Evolutionary conservation across 2,329 filamentous ascomycete genomes (phyloP).

Genomic region (Neoscytalidium dimidiatum): DNA sequence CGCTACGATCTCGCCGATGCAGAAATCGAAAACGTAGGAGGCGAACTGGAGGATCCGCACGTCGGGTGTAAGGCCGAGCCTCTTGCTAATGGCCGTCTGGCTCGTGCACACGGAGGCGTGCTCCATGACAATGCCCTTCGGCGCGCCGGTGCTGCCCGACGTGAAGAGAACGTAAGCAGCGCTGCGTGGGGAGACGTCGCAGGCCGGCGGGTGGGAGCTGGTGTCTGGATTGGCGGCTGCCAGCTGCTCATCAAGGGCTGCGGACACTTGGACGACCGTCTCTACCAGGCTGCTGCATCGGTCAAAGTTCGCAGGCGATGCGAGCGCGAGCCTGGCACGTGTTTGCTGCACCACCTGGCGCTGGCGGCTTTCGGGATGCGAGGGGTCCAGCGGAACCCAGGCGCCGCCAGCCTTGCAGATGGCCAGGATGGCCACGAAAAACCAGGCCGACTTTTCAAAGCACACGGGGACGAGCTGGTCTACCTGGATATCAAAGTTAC

Average conservation of each 20-base stretch:
- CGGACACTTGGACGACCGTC: not conserved
- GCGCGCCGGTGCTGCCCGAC: slow-evolving; percentile 27
- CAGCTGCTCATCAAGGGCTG: not conserved
- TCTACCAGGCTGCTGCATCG: not conserved
- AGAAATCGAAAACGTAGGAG: slow-evolving; percentile 40
- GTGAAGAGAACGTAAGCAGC: slow-evolving; percentile 27
- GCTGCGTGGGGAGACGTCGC: not conserved
- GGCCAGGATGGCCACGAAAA: slow-evolving; percentile 38
- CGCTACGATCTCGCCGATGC: slow-evolving; percentile 39
- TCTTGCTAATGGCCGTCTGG: not conserved
- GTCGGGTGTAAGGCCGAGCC: slow-evolving; percentile 26
- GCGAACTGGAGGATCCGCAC: slow-evolving; percentile 41
- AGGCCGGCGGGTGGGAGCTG: not conserved
- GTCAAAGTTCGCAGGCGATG: not conserved
- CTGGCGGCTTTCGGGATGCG: not conserved
- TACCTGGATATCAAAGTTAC: not conserved
- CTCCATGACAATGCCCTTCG: slow-evolving; percentile 34
- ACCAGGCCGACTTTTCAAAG: slow-evolving; percentile 24
- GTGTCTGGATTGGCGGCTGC: not conserved
- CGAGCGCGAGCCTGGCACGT: not conserved
- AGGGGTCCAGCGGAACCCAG: slow-evolving; percentile 32
- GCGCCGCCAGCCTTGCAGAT: slow-evolving; percentile 37
- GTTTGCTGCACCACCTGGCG: not conserved
- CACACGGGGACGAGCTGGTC: not conserved
- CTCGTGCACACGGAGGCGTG: slow-evolving; percentile 28